Evolutionary conservation across 192 early-diverging fungal species (phyloP), one percentile per base, ranked within the genome.

Genomic region (Lunasporangiospora selenospora): DNA sequence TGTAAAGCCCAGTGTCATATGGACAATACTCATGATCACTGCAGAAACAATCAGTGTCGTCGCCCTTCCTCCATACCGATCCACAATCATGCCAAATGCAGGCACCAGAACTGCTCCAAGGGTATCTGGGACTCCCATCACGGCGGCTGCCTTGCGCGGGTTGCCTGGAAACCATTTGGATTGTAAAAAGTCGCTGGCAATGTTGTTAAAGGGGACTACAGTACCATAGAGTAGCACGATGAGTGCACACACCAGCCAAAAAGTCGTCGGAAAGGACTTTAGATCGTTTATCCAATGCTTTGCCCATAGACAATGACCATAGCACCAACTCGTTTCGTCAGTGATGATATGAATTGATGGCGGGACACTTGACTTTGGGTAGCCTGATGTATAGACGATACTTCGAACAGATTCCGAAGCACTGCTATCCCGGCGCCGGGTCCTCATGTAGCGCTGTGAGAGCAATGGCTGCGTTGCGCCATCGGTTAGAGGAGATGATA

Each of bases 111-210:
- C 43, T 1, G 87, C 82, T 1, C 85, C 83, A 39, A 89, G 48
- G 0, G 75, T 64, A 54, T 89, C 88, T 8, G 87, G 87, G 31
- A 89, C 81, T 0, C 85, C 86, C 82, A 85, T 85, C 24, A 87
- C 80, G n/a, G 86, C 77, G 6, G 85, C 82, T 4, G 88, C 88
- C 36, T 58, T 86, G 12, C 80, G 73, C 16, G 81, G 53, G 41
- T 87, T 83, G 4, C 67, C 77, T 3, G 46, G 75, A 43, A 80
- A 88, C 84, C 85, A 90, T 55, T 87, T 89, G 34, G 81, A 77
- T 46, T 86, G 86, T 33, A 88, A 82, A 58, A 90, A 82, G 70
- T 77, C 81, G 62, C 41, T 83, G 55, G 77, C 82, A 73, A 90
- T 79, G 48, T 88, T 85, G 63, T 83, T 87, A 65, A 90, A 90